Evolutionary conservation across 495 filamentous ascomycete genomes (phyloP).

Genomic region (Alectoria sarmentosa): DNA sequence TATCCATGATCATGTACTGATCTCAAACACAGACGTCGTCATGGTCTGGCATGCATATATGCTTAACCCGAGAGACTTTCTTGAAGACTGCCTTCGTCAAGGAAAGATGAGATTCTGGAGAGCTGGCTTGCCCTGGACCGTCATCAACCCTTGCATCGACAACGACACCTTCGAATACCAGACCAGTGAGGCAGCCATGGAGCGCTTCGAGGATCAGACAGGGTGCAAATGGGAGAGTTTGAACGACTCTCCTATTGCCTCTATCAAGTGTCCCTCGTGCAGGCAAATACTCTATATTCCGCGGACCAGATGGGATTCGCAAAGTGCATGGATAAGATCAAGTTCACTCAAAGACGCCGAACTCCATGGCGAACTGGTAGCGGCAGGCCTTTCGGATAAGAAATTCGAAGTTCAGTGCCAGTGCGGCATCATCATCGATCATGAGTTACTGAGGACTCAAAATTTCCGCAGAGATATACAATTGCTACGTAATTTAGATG

Average conservation of each 20-base stretch:
- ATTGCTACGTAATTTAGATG: slow-evolving; percentile 33
- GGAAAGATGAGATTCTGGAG: slow-evolving; percentile 54
- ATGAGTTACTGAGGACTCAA: slow-evolving; percentile 21
- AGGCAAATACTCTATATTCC: slow-evolving; percentile 36
- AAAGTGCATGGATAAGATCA: slow-evolving; percentile 21
- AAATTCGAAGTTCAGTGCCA: slow-evolving; percentile 40
- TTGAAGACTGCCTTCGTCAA: slow-evolving; percentile 68
- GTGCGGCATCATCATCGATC: slow-evolving; percentile 34
- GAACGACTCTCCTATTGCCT: slow-evolving; percentile 40
- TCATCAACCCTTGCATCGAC: slow-evolving; percentile 60
- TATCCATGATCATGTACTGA: background rate
- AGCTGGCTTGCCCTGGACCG: slow-evolving; percentile 64
- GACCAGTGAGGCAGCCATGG: slow-evolving; percentile 39
- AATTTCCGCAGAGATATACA: slow-evolving; percentile 53
- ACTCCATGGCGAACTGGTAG: slow-evolving; percentile 10
- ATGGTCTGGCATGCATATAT: slow-evolving; percentile 90
- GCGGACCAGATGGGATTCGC: slow-evolving; percentile 52
- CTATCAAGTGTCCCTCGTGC: slow-evolving; percentile 57
- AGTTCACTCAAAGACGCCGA: slow-evolving; percentile 21
- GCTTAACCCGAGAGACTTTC: slow-evolving; percentile 71
- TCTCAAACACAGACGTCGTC: slow-evolving; percentile 53
- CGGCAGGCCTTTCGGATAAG: slow-evolving; percentile 58
- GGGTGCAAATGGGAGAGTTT: slow-evolving; percentile 51
- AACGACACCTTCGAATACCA: slow-evolving; percentile 53
- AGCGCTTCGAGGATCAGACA: slow-evolving; percentile 45